Base-by-base conservation (phyloP, 2,329 filamentous ascomycete genomes). In the Colletotrichum euphorbiae region DNA sequence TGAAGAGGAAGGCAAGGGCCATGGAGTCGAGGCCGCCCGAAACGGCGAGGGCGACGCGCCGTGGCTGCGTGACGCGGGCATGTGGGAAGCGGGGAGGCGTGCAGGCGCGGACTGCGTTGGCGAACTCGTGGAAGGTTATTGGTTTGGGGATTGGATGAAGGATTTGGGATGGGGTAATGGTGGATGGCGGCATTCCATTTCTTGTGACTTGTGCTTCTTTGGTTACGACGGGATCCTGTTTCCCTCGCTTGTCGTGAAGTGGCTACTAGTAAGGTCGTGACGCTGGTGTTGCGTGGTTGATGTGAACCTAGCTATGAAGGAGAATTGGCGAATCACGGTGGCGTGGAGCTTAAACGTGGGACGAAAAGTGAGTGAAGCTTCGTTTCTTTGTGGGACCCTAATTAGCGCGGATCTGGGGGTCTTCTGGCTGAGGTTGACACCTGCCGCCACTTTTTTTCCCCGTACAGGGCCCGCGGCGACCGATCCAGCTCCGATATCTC, bases 21-120 rank as follows among this genome's bases (percentile, higher is more conserved):
- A 98, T 99, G n/a, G 95, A 98, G 79, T 99, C 96, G 43, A 96
- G 92, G 7, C 96, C 96, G 24, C 96, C 96, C 75, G 94, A 98
- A 69, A 98, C 84, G 15, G 94, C 96, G 67, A 98, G 82, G 61
- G 86, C 91, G 72, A 87, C 79, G 7, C 75, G 77, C 66, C 82
- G 80, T 31, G 76, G 74, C 46, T 71, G 70, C 12, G 75, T 73
- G 43, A 72, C 73, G 46, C 78, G 78, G 17, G 77, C 77, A 24
- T 76, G 73, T 2, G 83, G 82, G 73, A 85, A 87, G n/a, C 84
- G 82, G 11, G 84, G 84, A 31, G 76, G 77, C 71, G 84, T 84
- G 69, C 79, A 80, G 57, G 85, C 82, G 58, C 81, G 80, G 66
- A 90, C 70, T 17, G 84, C 86, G 71, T 88, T 79, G 67, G 74